Percentiles rank a stretch among this genome's conserved stretches.
phyloP scores from a whole-genome alignment of 106 monocot genomes.

The Apostasia shenzhenica region DNA sequence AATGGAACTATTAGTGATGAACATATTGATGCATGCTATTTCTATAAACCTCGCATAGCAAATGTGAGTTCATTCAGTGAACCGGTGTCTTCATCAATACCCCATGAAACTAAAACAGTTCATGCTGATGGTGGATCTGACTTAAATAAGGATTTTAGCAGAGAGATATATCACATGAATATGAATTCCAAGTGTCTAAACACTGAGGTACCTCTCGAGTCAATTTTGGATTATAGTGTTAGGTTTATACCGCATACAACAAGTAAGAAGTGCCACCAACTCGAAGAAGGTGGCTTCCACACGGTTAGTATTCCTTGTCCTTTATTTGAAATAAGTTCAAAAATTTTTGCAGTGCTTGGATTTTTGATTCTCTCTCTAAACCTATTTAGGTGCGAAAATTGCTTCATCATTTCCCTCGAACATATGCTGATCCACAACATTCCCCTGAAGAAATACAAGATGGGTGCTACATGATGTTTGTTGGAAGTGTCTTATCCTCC shows the following conservation, averaged over 20 bases:
- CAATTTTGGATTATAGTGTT: constrained; percentile 46
- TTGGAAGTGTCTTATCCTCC: constrained; percentile 72
- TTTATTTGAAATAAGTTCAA: not conserved
- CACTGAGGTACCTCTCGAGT: constrained; percentile 8
- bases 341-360: constrained; percentile 1
- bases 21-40: constrained; percentile 20
- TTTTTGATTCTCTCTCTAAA: constrained; percentile 5
- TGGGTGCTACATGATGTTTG: constrained; percentile 68
- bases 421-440: constrained; percentile 82
- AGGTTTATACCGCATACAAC: constrained; percentile 44
- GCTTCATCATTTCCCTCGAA: constrained; percentile 92
- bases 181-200: not conserved
- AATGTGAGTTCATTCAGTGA: constrained; percentile 13
- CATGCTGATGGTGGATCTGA: constrained; percentile 12
- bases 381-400: constrained; percentile 69
- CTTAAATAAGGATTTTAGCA: constrained; percentile 10
- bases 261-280: constrained; percentile 33
- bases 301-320: constrained; percentile 40
- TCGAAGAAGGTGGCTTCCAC: constrained; percentile 74
- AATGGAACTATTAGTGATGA: constrained; percentile 7
- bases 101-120: constrained; percentile 19
- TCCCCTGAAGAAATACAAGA: constrained; percentile 48
- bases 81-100: not conserved
- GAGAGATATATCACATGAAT: constrained; percentile 12
- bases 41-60: constrained; percentile 13